These are phyloP conservation scores for Neopestalotiopsis sp. DNA, from an alignment of 2,329 filamentous ascomycete genomes.

Conservation along the genomic window DNA sequence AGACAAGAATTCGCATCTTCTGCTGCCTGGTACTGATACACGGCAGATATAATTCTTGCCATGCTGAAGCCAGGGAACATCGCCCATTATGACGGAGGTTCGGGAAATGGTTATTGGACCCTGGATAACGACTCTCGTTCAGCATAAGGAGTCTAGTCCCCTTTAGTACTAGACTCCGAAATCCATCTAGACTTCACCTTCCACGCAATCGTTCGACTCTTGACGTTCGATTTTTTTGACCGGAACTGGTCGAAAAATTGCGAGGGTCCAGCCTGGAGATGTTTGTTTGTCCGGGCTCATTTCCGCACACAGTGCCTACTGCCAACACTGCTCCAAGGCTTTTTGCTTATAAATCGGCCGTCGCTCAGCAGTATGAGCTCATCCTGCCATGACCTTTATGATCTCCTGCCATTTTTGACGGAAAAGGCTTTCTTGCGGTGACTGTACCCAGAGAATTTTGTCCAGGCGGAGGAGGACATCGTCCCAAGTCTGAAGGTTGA, in stretches of 20 bases:
- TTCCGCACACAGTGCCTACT: background rate
- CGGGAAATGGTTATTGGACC: background rate
- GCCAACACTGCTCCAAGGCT: background rate
- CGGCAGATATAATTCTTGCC: background rate
- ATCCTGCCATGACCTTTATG: slow-evolving; percentile 16
- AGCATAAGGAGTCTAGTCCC: slow-evolving; percentile 18
- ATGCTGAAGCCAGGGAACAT: background rate
- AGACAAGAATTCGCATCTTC: background rate
- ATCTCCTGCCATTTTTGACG: slow-evolving; percentile 33
- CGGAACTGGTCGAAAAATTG: background rate
- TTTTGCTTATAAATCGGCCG: background rate
- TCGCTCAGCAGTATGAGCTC: background rate
- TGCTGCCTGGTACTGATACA: background rate
- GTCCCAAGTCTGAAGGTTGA: slow-evolving; percentile 26
- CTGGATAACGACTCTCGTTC: background rate
- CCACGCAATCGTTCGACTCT: slow-evolving; percentile 2
- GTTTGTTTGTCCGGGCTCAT: background rate
- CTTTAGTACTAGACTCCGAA: slow-evolving; percentile 16
- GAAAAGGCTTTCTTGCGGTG: slow-evolving; percentile 27
- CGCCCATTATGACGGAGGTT: background rate
- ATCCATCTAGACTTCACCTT: background rate
- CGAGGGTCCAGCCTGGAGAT: background rate
- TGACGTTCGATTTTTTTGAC: background rate
- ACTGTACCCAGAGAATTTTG: slow-evolving; percentile 37
- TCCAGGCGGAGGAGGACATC: slow-evolving; percentile 27